These are phyloP conservation scores for Epichloe glyceriae DNA, from an alignment of 2,329 filamentous ascomycete genomes.

Conservation along the genomic window DNA sequence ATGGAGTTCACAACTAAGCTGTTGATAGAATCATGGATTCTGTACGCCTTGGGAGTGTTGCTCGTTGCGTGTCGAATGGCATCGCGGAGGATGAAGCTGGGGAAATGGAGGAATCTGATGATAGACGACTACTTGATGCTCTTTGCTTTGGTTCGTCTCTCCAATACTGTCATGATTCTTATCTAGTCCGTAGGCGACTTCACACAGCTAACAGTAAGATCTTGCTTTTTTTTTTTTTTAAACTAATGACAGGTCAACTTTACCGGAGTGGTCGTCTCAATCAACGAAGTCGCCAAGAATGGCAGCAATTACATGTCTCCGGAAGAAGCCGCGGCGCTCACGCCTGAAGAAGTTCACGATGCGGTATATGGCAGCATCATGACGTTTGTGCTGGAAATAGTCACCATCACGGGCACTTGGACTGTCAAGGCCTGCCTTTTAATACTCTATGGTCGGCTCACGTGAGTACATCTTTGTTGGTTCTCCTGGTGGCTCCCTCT, in stretches of 20 bases:
- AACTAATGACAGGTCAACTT: conserved; percentile 4
- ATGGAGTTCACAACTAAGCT: conserved; percentile 16
- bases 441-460: conserved; percentile 40
- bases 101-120: conserved; percentile 34
- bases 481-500: too few species aligned
- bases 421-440: conserved; percentile 39
- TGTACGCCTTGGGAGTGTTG: conserved; percentile 15
- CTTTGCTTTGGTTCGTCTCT: conserved; percentile 26
- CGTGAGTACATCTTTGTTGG: conserved; percentile 18
- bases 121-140: conserved; percentile 46
- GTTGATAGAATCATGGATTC: conserved; percentile 18
- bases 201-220: background rate
- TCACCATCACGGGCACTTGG: conserved; percentile 38
- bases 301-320: conserved; percentile 32
- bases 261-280: conserved; percentile 28
- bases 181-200: background rate
- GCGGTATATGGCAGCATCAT: conserved; percentile 41
- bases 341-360: conserved; percentile 24
- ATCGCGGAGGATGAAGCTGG: conserved; percentile 25
- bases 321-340: conserved; percentile 27
- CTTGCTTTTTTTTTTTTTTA: too few species aligned
- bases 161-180: background rate
- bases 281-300: conserved; percentile 28
- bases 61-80: conserved; percentile 15
- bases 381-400: conserved; percentile 39